Conservation (phyloP, 1,284 basidiomycete species). For the Trametes polyzona region DNA sequence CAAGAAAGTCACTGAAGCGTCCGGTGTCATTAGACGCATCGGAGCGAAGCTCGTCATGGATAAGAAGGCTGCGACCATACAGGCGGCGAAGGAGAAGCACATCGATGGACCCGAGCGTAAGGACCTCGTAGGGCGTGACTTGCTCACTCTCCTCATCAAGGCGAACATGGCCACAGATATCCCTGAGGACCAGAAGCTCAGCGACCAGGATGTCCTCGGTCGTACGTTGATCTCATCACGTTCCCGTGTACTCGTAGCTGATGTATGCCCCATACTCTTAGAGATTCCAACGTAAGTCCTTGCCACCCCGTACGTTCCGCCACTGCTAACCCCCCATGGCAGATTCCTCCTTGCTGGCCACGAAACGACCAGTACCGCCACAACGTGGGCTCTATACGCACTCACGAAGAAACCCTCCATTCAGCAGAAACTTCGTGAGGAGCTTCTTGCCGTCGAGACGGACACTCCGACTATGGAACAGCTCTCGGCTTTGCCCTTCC, state of each 20-base stretch:
- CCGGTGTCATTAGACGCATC: slow-evolving; percentile 36
- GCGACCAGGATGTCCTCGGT: slow-evolving; percentile 58
- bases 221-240: slow-evolving; percentile 43
- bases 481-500: slow-evolving; percentile 60
- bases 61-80: slow-evolving; percentile 40
- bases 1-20: slow-evolving; percentile 17
- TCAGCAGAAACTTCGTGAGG: slow-evolving; percentile 72
- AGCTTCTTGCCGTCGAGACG: slow-evolving; percentile 51
- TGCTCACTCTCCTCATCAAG: slow-evolving; percentile 43
- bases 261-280: neutral
- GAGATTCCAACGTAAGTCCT: slow-evolving; percentile 23
- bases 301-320: too few relatives aligned
- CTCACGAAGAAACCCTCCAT: slow-evolving; percentile 57
- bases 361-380: slow-evolving; percentile 59
- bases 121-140: slow-evolving; percentile 33
- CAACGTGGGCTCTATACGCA: slow-evolving; percentile 67
- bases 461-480: slow-evolving; percentile 59
- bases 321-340: too few relatives aligned
- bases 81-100: slow-evolving; percentile 24
- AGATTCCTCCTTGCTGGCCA: slow-evolving; percentile 71
- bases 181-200: slow-evolving; percentile 46
- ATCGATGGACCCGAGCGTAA: slow-evolving; percentile 27
- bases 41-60: slow-evolving; percentile 44
- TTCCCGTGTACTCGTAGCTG: neutral
- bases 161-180: slow-evolving; percentile 54